Evolutionary conservation across 108 stramenopile genomes (phyloP).

Genomic region (Stephanodiscus minutulus): DNA sequence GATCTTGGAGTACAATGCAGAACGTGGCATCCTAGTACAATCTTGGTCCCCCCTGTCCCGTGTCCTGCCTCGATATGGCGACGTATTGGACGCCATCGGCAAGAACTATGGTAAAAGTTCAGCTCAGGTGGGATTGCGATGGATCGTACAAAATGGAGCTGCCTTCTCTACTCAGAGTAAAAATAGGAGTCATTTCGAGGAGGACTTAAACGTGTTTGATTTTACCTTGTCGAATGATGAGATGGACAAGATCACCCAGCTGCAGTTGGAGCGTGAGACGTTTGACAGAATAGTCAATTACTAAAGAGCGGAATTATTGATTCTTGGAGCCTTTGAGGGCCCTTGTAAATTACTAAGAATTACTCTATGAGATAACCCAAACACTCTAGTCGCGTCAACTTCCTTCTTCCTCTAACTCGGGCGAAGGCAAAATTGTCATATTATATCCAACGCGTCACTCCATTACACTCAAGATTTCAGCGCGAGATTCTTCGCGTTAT

Average conservation of each 20-base stretch:
- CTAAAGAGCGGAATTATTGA: not conserved
- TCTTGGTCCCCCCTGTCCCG: constrained; percentile 74
- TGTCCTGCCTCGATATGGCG: constrained; percentile 48
- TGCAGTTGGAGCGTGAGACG: constrained; percentile 20
- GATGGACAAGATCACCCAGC: constrained; percentile 48
- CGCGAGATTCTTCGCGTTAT: not conserved
- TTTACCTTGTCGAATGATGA: constrained; percentile 69
- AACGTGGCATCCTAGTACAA: constrained; percentile 73
- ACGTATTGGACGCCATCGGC: constrained; percentile 61
- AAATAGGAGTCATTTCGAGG: constrained; percentile 64
- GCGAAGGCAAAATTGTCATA: no score
- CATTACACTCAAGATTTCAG: not conserved
- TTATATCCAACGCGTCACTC: not conserved
- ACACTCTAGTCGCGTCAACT: no score
- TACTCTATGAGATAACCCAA: no score
- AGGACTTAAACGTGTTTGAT: constrained; percentile 80
- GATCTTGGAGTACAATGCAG: constrained; percentile 57
- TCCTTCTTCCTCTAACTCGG: no score
- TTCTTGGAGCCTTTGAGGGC: not conserved
- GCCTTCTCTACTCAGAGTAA: constrained; percentile 68
- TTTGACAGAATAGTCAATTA: not conserved
- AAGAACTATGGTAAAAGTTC: constrained; percentile 70
- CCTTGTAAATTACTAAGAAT: no score
- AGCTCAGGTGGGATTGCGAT: constrained; percentile 80
- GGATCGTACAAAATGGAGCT: constrained; percentile 76